Evolutionary conservation across 1,139 yeast genomes (phyloP).

Genomic region (Geotrichum histeridarum): DNA sequence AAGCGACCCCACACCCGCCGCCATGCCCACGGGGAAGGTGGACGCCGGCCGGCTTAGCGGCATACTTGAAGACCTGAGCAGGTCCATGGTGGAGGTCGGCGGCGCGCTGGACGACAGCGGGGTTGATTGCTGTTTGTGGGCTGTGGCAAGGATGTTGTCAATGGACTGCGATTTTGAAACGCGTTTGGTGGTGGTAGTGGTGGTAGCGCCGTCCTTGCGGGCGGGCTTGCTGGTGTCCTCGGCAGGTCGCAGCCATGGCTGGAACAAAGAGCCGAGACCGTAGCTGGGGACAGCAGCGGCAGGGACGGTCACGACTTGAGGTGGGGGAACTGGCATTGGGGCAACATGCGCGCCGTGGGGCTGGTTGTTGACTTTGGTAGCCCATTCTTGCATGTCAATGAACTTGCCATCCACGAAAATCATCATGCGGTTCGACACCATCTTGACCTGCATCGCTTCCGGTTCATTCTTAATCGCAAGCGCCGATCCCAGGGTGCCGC

Average conservation of each 20-base stretch:
- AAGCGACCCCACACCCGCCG: background rate
- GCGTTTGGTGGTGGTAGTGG: background rate
- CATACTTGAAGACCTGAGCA: constrained; percentile 8
- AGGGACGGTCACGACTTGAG: background rate
- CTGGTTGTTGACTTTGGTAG: constrained; percentile 25
- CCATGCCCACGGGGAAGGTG: background rate
- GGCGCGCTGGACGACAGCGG: background rate
- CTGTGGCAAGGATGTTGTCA: background rate
- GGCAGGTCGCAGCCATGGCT: constrained; percentile 19
- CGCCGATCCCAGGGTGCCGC: constrained; percentile 4
- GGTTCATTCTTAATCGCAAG: constrained; percentile 3
- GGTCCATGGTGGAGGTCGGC: constrained; percentile 14
- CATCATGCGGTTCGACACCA: constrained; percentile 33
- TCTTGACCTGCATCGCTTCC: constrained; percentile 28
- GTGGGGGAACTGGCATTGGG: background rate
- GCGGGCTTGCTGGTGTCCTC: background rate
- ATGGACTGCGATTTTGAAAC: constrained; percentile 7
- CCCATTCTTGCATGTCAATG: constrained; percentile 37
- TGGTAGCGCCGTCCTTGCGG: background rate
- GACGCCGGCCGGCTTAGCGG: background rate
- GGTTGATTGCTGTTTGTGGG: background rate
- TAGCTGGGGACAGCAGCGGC: constrained; percentile 7
- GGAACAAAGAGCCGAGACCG: constrained; percentile 16
- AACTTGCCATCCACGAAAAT: constrained; percentile 28
- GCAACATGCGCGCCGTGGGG: constrained; percentile 4